Conservation (phyloP, 768 basidiomycete species). For the Psilocybe cyanescens region DNA sequence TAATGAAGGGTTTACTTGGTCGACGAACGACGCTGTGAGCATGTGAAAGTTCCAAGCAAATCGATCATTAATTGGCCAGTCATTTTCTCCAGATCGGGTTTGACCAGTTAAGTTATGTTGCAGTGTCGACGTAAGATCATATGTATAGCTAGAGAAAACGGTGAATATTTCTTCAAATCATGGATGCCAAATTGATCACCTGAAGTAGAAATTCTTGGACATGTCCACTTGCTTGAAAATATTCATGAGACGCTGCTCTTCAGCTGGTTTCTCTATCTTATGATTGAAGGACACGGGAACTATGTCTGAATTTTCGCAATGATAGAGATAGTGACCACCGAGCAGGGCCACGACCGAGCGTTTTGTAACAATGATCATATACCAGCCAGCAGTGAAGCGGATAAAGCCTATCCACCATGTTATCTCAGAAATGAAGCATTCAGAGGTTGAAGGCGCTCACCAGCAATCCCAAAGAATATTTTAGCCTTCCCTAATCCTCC, state of each 20-base stretch:
- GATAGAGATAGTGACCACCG: conserved; percentile 95
- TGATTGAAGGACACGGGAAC: conserved; percentile 77
- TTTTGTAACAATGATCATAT: conserved; percentile 89
- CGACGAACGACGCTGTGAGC: conserved; percentile 68
- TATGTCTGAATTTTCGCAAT: conserved; percentile 91
- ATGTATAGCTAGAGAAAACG: conserved; percentile 73
- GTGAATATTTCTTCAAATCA: background rate
- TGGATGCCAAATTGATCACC: conserved; percentile 43
- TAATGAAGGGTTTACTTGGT: conserved; percentile 38
- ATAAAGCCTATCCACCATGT: conserved; percentile 74
- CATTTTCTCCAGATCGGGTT: conserved; percentile 42
- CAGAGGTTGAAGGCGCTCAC: conserved; percentile 40
- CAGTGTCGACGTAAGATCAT: conserved; percentile 95
- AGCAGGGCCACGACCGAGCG: conserved; percentile 91
- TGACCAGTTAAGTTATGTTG: conserved; percentile 85
- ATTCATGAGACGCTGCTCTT: conserved; percentile 87
- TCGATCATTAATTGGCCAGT: conserved; percentile 80
- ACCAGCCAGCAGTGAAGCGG: conserved; percentile 94
- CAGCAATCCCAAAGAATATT: conserved; percentile 83
- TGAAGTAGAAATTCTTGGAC: conserved; percentile 99
- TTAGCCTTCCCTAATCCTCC: conserved; percentile 85
- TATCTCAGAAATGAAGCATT: background rate
- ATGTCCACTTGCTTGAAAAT: conserved; percentile 97
- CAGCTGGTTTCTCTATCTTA: conserved; percentile 84
- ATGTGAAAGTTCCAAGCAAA: conserved; percentile 97